Evolutionary conservation across 2,329 filamentous ascomycete species (phyloP), one percentile per base, ranked within the genome.

Genomic region (Hypoxylon sp.): DNA sequence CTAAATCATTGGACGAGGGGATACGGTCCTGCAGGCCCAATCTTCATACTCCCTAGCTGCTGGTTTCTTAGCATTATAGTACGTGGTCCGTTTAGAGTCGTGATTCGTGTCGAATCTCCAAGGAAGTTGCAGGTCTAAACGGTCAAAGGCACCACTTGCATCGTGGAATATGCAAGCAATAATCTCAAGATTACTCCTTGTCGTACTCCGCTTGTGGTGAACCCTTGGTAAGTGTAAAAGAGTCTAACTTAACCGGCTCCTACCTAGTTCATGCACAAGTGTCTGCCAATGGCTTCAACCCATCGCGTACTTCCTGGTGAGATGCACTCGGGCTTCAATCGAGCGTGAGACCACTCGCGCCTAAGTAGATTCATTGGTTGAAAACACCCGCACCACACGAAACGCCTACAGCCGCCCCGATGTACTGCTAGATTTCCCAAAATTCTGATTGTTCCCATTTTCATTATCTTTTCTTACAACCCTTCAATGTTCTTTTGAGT

Each of bases 281-380:
- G 57, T 48, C 55, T 62, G 49, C 58, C 58, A 68, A 65, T 73
- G 59, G 59, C 68, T 66, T 62, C 41, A 38, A 46, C 34, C 34
- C 64, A 36, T 53, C 43, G 53, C 60, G 53, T 62, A 25, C 41
- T 60, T 32, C 45, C 59, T 71, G 28, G 65, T 63, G 64, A 65
- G 70, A 63, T 65, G 23, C 38, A 60, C 57, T 67, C 60, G 36
- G 63, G 70, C 70, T 68, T 71, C 65, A 32, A 66, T 73, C 59
- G 56, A 71, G 72, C 70, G 69, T 69, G 71, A 76, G 67, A 74
- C 59, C 59, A 36, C 53, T 67, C 71, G 65, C 68, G 68, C 72
- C 70, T 58, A 52, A 61, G 36, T 11, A 41, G 52, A 74, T 74
- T 50, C 45, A 76, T 76, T 77, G 75, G 76, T 60, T 67, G 62